Evolutionary conservation across 192 early-diverging fungal genomes (phyloP).

Genomic region (Entomortierella lignicola): DNA sequence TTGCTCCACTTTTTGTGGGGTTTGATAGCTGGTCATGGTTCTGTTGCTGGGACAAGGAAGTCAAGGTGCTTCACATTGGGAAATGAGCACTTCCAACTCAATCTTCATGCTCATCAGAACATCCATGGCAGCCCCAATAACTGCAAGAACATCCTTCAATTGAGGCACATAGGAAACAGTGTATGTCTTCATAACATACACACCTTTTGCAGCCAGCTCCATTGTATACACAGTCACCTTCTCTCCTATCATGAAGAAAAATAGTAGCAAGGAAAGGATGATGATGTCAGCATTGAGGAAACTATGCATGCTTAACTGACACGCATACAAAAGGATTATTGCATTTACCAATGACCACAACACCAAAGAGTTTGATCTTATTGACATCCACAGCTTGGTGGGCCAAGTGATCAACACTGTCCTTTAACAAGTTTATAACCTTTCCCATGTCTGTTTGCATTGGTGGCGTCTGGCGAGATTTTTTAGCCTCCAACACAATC

Average conservation of each 20-base stretch:
- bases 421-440: slow-evolving; percentile 9
- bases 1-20: too few species aligned
- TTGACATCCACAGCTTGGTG: neutral
- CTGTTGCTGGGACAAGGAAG: too few species aligned
- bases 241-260: slow-evolving; percentile 9
- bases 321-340: neutral
- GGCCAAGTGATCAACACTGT: slow-evolving; percentile 10
- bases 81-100: too few species aligned
- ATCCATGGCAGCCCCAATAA: too few species aligned
- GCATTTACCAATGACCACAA: slow-evolving; percentile 1
- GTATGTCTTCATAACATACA: slow-evolving; percentile 16
- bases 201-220: slow-evolving; percentile 6
- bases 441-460: slow-evolving; percentile 16
- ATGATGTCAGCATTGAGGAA: neutral
- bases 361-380: slow-evolving; percentile 3
- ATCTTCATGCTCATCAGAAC: too few species aligned
- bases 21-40: too few species aligned
- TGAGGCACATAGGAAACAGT: slow-evolving; percentile 7
- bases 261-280: neutral
- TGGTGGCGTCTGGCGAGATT: slow-evolving; percentile 11
- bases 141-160: slow-evolving; percentile 12
- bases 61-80: too few species aligned
- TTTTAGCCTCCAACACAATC: slow-evolving; percentile 11
- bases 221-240: slow-evolving; percentile 13
- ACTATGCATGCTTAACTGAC: neutral